A percentile compares a stretch with the other conserved stretches of the same genome.
Evolutionary conservation across 192 early-diverging fungal genomes (phyloP).

Genomic region (Gaertneriomyces semiglobifer): DNA sequence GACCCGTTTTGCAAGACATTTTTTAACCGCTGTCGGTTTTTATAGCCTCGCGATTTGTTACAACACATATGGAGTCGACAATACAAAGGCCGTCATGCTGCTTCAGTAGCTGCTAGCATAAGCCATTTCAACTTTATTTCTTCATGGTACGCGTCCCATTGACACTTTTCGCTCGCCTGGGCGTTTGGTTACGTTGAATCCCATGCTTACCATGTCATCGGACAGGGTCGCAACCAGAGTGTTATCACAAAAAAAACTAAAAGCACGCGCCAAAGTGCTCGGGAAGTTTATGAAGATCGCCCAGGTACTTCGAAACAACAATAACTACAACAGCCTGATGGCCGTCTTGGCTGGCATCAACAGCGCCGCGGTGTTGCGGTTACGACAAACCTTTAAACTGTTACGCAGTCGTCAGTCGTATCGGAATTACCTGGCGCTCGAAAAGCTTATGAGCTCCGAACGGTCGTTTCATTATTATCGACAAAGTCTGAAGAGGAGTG

Average conservation of each 20-base stretch:
- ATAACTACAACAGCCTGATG: constrained; percentile 78
- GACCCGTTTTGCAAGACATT: background rate
- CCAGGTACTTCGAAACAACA: constrained; percentile 54
- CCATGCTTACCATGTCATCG: constrained; percentile 4
- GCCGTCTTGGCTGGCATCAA: constrained; percentile 70
- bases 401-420: constrained; percentile 48
- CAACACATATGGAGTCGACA: constrained; percentile 55
- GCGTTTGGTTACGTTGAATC: background rate
- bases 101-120: constrained; percentile 56
- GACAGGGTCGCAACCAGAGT: constrained; percentile 66
- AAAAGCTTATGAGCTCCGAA: constrained; percentile 68
- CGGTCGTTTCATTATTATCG: constrained; percentile 64
- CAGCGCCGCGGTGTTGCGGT: constrained; percentile 55
- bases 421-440: constrained; percentile 55
- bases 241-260: constrained; percentile 58
- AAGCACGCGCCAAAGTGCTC: constrained; percentile 59
- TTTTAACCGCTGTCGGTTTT: background rate
- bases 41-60: constrained; percentile 60
- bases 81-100: constrained; percentile 30
- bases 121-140: constrained; percentile 73
- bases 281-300: constrained; percentile 70
- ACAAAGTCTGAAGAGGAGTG: constrained; percentile 52
- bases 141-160: constrained; percentile 40
- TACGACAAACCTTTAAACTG: constrained; percentile 59
- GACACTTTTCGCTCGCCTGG: background rate